A percentile compares a stretch with the other conserved stretches of the same genome.
Conservation (phyloP, 768 basidiomycete genomes). For the Collybia nuda region DNA sequence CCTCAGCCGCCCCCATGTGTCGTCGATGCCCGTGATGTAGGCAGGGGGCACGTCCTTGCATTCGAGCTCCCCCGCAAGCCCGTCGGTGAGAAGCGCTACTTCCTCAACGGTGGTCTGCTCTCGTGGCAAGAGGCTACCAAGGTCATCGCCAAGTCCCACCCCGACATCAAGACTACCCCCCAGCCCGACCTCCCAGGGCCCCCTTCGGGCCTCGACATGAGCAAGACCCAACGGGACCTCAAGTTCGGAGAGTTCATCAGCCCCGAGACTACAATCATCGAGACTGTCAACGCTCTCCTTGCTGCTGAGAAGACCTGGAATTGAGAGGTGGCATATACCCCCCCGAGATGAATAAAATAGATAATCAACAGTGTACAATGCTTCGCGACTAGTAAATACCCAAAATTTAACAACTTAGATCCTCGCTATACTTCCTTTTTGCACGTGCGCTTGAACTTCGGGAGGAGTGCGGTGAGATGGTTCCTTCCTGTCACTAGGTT, state of each 20-base stretch:
- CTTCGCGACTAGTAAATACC: too few relatives aligned
- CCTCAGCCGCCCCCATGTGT: conserved; percentile 25
- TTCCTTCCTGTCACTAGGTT: too few relatives aligned
- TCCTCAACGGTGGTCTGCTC: conserved; percentile 24
- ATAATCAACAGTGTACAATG: background rate
- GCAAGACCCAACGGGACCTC: conserved; percentile 22
- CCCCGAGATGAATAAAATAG: background rate
- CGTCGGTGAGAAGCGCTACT: conserved; percentile 26
- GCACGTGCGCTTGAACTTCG: too few relatives aligned
- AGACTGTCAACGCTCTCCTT: conserved; percentile 23
- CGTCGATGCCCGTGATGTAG: conserved; percentile 37
- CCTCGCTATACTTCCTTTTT: too few relatives aligned
- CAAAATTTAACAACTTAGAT: too few relatives aligned
- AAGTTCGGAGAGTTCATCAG: conserved; percentile 22
- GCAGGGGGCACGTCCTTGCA: conserved; percentile 30
- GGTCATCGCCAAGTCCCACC: conserved; percentile 19
- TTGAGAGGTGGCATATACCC: background rate
- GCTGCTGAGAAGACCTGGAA: conserved; percentile 24
- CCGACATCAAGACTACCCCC: conserved; percentile 16
- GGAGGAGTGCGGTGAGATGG: too few relatives aligned
- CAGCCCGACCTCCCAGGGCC: conserved; percentile 20
- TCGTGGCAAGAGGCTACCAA: conserved; percentile 29
- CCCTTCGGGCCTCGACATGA: conserved; percentile 22
- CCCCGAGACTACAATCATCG: conserved; percentile 24
- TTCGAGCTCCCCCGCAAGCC: conserved; percentile 22